These are phyloP conservation scores for Hyphopichia fennica DNA, from an alignment of 1,139 yeast genomes.

Conservation along the genomic window DNA sequence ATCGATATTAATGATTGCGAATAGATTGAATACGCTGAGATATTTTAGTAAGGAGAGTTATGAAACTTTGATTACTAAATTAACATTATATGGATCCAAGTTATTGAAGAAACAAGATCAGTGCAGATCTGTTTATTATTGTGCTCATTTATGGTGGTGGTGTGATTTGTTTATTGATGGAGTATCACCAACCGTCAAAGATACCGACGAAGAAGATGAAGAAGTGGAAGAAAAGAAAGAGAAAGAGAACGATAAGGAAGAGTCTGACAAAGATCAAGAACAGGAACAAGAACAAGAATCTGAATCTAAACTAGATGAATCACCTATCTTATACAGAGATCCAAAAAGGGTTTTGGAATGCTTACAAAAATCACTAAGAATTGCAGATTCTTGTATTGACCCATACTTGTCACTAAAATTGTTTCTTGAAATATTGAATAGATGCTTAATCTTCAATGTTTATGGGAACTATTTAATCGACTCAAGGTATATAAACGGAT, in stretches of 20 bases:
- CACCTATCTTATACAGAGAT: constrained; percentile 27
- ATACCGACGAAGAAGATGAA: constrained; percentile 2
- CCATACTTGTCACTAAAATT: constrained; percentile 74
- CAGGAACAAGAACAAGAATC: too few relatives aligned
- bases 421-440: constrained; percentile 85
- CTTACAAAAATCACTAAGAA: constrained; percentile 67
- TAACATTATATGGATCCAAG: constrained; percentile 86
- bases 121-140: constrained; percentile 83
- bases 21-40: constrained; percentile 60
- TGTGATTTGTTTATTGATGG: constrained; percentile 46
- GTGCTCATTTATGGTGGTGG: constrained; percentile 96
- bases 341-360: constrained; percentile 50
- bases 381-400: constrained; percentile 93
- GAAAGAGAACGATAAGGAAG: neutral
- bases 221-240: constrained; percentile 3
- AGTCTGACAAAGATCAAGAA: too few relatives aligned
- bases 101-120: constrained; percentile 90
- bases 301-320: constrained; percentile 10
- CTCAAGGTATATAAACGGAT: constrained; percentile 75
- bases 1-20: constrained; percentile 50
- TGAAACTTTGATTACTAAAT: constrained; percentile 77
- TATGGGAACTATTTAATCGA: constrained; percentile 78
- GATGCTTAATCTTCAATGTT: constrained; percentile 80
- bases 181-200: constrained; percentile 22
- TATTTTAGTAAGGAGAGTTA: constrained; percentile 64